phyloP scores from a whole-genome alignment of 306 rosid species.

The Astragalus membranaceus region DNA sequence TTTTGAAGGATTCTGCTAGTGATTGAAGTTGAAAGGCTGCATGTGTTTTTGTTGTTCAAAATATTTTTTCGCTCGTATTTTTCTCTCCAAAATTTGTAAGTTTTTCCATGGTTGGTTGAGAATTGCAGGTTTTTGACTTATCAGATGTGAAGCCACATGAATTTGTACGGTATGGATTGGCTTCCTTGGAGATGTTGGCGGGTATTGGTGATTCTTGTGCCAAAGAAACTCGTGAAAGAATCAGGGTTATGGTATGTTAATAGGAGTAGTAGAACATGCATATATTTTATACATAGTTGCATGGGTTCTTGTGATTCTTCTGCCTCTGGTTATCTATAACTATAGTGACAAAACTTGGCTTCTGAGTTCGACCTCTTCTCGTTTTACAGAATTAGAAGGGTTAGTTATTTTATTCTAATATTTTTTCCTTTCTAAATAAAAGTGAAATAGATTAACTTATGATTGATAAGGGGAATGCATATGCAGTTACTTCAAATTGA shows the following conservation, averaged over 20 bases:
- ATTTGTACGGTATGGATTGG: slow-evolving; percentile 74
- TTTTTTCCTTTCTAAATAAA: not conserved
- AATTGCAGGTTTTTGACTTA: slow-evolving; percentile 74
- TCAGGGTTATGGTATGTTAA: slow-evolving; percentile 80
- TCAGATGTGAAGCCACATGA: slow-evolving; percentile 90
- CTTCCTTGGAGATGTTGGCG: slow-evolving; percentile 72
- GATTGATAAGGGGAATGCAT: not conserved
- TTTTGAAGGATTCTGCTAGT: not conserved
- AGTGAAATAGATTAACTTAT: not conserved
- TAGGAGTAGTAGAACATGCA: not conserved
- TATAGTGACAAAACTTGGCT: not conserved
- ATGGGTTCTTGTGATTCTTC: not conserved
- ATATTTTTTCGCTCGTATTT: slow-evolving; percentile 1
- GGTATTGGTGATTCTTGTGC: slow-evolving; percentile 69
- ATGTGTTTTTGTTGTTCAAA: not conserved
- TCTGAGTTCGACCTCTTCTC: not conserved
- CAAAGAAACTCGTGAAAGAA: slow-evolving; percentile 69
- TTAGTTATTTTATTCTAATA: not conserved
- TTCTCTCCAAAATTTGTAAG: not conserved
- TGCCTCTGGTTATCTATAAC: not conserved
- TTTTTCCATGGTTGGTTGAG: not conserved
- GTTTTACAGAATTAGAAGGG: not conserved
- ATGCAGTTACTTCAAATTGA: not conserved
- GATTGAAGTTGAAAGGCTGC: not conserved
- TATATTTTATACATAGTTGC: not conserved